Evolutionary conservation across 768 basidiomycete species (phyloP).

Genomic region (Psilocybe sp.): DNA sequence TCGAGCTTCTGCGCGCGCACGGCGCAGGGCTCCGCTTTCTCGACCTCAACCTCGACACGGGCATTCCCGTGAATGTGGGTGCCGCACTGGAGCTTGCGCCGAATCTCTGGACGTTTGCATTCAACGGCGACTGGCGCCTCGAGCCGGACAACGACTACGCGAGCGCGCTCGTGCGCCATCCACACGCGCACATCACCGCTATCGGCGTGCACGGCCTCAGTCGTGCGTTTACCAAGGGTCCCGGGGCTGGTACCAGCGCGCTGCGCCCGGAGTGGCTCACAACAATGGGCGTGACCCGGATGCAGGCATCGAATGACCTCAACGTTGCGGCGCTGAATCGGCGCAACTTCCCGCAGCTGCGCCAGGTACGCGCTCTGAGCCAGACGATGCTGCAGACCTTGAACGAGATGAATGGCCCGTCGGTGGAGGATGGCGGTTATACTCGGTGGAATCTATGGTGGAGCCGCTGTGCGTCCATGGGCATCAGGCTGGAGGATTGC

Average conservation of each 20-base stretch:
- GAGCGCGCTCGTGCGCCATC: constrained; percentile 42
- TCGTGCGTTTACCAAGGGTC: constrained; percentile 68
- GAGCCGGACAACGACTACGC: constrained; percentile 28
- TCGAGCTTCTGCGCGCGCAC: constrained; percentile 57
- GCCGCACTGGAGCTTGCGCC: constrained; percentile 65
- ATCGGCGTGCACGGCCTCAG: constrained; percentile 70
- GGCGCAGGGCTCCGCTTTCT: constrained; percentile 59
- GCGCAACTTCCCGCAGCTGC: constrained; percentile 58
- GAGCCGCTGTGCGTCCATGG: constrained; percentile 43
- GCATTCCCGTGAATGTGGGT: constrained; percentile 45
- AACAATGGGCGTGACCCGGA: constrained; percentile 40
- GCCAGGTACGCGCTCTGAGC: constrained; percentile 58
- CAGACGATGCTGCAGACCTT: constrained; percentile 53
- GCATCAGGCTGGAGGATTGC: constrained; percentile 71
- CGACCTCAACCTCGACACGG: constrained; percentile 58
- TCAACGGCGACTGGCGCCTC: constrained; percentile 76
- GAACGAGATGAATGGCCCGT: constrained; percentile 51
- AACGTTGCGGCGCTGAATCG: constrained; percentile 57
- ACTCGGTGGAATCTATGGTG: constrained; percentile 74
- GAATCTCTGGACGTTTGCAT: constrained; percentile 56
- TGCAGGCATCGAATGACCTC: constrained; percentile 50
- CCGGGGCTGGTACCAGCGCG: constrained; percentile 38
- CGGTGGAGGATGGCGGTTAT: constrained; percentile 35
- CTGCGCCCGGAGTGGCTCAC: constrained; percentile 35
- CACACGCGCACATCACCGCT: constrained; percentile 54